These are phyloP conservation scores for Coemansia sp. DNA, from an alignment of 192 early-diverging fungal species.

Conservation along the genomic window DNA sequence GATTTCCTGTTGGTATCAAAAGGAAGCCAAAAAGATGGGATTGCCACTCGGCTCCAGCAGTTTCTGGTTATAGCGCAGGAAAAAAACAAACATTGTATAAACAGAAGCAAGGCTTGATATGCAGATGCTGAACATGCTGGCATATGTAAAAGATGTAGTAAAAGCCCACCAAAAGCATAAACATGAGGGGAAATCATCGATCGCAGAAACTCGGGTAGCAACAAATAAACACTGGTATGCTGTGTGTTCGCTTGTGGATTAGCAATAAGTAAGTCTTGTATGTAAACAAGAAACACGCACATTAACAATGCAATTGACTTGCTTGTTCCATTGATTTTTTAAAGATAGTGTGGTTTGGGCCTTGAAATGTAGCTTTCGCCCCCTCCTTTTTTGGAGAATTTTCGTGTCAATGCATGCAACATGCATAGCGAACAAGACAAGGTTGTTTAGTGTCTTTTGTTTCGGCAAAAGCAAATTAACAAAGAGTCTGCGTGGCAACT, in stretches of 20 bases:
- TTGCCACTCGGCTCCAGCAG: background rate
- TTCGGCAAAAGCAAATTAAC: background rate
- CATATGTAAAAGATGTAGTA: background rate
- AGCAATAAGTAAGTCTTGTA: background rate
- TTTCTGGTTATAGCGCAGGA: background rate
- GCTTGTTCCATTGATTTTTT: background rate
- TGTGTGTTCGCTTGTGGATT: too few relatives aligned
- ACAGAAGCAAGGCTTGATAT: background rate
- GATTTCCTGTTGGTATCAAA: background rate
- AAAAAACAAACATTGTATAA: background rate
- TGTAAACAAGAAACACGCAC: background rate
- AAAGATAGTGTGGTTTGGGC: background rate
- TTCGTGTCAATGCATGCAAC: background rate
- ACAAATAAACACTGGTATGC: background rate
- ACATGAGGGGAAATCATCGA: background rate
- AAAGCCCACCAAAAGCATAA: background rate
- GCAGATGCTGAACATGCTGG: constrained; percentile 3
- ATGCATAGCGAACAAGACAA: background rate
- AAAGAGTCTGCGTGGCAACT: background rate
- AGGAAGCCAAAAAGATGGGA: background rate
- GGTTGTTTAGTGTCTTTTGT: background rate
- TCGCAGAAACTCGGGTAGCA: background rate
- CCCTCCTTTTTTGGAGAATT: background rate
- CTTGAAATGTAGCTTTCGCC: background rate
- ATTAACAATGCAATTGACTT: background rate